Evolutionary conservation across 169 alveolate species (phyloP).

Genomic region (Plasmodium gonderi): DNA sequence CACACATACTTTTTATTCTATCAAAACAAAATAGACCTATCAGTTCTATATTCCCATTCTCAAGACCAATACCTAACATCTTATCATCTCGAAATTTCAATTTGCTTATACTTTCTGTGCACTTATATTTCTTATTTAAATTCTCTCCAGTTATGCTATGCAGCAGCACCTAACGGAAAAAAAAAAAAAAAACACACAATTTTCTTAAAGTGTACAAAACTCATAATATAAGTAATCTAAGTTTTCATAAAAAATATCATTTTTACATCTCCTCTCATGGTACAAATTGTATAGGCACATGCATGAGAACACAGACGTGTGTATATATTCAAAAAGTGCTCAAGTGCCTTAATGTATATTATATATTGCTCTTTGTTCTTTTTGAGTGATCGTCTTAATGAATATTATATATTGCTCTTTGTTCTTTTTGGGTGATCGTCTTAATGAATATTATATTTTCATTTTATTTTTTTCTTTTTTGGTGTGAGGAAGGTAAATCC

Average conservation of each 20-base stretch:
- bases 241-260: too few relatives aligned
- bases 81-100: slow-evolving; percentile 63
- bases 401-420: too few relatives aligned
- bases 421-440: too few relatives aligned
- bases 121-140: slow-evolving; percentile 36
- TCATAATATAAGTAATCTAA: too few relatives aligned
- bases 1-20: slow-evolving; percentile 50
- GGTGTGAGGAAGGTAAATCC: neutral
- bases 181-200: neutral
- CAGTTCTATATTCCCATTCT: slow-evolving; percentile 59
- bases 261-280: too few relatives aligned
- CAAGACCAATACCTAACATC: slow-evolving; percentile 63
- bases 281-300: neutral
- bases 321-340: neutral
- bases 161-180: slow-evolving; percentile 3
- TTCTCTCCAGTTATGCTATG: slow-evolving; percentile 12
- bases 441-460: too few relatives aligned
- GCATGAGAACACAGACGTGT: neutral
- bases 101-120: slow-evolving; percentile 38
- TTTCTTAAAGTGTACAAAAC: too few relatives aligned
- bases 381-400: too few relatives aligned
- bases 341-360: too few relatives aligned
- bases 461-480: neutral
- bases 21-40: slow-evolving; percentile 40
- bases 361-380: too few relatives aligned